Percentiles rank a stretch among this genome's conserved stretches.
phyloP scores from a whole-genome alignment of 345 rosid genomes.

The Adansonia digitata region DNA sequence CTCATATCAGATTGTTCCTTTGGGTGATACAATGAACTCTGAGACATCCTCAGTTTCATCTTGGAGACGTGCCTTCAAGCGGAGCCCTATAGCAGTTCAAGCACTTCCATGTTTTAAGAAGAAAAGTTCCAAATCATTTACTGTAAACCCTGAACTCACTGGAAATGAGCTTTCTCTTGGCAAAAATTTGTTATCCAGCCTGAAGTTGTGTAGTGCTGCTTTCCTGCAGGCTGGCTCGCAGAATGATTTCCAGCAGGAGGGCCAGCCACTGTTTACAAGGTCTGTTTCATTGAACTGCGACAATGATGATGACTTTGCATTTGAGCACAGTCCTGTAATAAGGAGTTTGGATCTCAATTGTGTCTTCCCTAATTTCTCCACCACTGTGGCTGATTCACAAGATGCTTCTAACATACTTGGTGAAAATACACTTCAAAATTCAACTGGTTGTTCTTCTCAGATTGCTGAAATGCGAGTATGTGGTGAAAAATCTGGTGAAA shows the following conservation, averaged over 20 bases:
- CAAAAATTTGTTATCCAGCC: conserved; percentile 4
- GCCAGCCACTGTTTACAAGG: not conserved
- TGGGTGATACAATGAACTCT: conserved; percentile 6
- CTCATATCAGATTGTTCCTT: conserved; percentile 20
- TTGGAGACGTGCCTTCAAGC: conserved; percentile 9
- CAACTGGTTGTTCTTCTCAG: not conserved
- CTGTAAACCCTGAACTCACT: not conserved
- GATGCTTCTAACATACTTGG: conserved; percentile 5
- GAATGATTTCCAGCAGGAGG: not conserved
- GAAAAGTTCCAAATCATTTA: conserved; percentile 14
- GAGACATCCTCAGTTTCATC: conserved; percentile 15
- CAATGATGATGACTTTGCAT: not conserved
- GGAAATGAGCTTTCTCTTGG: conserved; percentile 7
- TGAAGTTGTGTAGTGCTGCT: not conserved
- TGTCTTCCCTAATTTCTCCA: conserved; percentile 16
- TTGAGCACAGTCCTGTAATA: not conserved
- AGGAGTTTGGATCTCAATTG: conserved; percentile 10
- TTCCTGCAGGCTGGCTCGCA: not conserved
- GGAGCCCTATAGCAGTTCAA: conserved; percentile 31
- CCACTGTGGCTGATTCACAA: conserved; percentile 5
- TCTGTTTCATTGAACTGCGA: not conserved
- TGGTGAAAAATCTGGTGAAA: not conserved
- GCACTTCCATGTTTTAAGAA: conserved; percentile 34
- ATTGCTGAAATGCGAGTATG: not conserved
- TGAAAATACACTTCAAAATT: conserved; percentile 13